phyloP scores from a whole-genome alignment of 1,139 yeast species.

The Suhomyces chickasaworum region DNA sequence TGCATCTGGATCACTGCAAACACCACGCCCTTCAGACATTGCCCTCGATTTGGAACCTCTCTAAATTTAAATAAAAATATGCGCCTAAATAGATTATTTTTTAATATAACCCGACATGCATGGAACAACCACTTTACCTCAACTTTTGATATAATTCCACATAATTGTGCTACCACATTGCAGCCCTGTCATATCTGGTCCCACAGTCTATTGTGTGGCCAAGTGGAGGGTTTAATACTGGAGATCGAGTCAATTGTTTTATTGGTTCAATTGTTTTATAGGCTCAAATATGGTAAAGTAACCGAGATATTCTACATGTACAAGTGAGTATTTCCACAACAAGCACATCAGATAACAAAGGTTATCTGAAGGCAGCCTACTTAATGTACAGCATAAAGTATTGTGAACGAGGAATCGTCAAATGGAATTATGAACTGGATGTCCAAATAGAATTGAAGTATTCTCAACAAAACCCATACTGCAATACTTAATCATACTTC shows the following conservation, averaged over 20 bases:
- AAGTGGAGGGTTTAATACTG: background rate
- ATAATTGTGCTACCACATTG: background rate
- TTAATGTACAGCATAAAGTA: background rate
- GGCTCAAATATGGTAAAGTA: background rate
- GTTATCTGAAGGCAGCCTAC: background rate
- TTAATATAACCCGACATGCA: background rate
- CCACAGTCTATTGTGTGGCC: background rate
- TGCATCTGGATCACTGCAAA: background rate
- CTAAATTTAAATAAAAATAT: background rate
- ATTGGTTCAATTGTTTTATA: no score
- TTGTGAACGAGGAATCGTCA: background rate
- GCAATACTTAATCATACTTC: no score
- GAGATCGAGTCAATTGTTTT: background rate
- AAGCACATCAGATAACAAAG: background rate
- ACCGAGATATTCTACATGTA: background rate
- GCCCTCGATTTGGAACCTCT: background rate
- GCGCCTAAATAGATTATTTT: background rate
- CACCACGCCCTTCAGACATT: background rate
- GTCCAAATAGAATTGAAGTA: no score
- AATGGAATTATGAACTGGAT: no score
- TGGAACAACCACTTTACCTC: slow-evolving; percentile 1
- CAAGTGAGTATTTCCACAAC: background rate
- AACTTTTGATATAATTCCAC: background rate
- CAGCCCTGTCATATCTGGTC: background rate
- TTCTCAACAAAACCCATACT: no score